Evolutionary conservation across 2,329 filamentous ascomycete species (phyloP).

Genomic region (Orbilia quercus): DNA sequence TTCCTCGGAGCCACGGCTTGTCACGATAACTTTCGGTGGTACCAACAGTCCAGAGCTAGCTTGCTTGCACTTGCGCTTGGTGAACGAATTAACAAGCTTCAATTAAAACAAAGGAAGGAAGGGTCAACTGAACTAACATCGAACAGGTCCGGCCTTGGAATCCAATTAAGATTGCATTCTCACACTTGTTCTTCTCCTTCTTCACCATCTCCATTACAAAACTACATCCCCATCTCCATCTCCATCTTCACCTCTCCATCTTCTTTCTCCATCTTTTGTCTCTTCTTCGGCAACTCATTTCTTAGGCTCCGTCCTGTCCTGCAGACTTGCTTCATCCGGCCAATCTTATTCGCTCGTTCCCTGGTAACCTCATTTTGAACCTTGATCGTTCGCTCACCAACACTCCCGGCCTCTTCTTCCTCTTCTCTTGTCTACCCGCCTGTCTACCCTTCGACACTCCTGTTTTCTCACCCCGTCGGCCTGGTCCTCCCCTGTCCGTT

Average conservation of each 20-base stretch:
- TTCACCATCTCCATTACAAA: background rate
- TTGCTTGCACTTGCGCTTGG: too few species aligned
- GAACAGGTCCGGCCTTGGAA: background rate
- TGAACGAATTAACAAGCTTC: too few species aligned
- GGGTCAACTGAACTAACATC: background rate
- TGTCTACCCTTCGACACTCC: slow-evolving; percentile 9
- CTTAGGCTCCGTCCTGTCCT: slow-evolving; percentile 22
- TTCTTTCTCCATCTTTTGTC: background rate
- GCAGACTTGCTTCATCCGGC: slow-evolving; percentile 39
- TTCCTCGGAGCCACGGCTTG: slow-evolving; percentile 28
- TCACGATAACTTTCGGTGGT: background rate
- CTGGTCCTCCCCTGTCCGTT: slow-evolving; percentile 11
- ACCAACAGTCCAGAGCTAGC: background rate
- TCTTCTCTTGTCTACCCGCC: too few species aligned
- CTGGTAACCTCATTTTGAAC: slow-evolving; percentile 52
- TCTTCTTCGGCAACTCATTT: slow-evolving; percentile 1
- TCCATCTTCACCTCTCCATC: background rate
- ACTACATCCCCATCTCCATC: background rate
- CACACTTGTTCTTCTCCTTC: background rate
- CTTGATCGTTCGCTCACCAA: slow-evolving; percentile 43
- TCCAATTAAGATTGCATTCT: slow-evolving; percentile 10
- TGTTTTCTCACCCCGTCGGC: slow-evolving; percentile 11
- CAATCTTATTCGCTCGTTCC: slow-evolving; percentile 57
- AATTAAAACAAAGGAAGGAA: background rate
- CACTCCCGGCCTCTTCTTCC: slow-evolving; percentile 49